phyloP scores from a whole-genome alignment of 1,284 basidiomycete species.

The Meira nashicola region DNA sequence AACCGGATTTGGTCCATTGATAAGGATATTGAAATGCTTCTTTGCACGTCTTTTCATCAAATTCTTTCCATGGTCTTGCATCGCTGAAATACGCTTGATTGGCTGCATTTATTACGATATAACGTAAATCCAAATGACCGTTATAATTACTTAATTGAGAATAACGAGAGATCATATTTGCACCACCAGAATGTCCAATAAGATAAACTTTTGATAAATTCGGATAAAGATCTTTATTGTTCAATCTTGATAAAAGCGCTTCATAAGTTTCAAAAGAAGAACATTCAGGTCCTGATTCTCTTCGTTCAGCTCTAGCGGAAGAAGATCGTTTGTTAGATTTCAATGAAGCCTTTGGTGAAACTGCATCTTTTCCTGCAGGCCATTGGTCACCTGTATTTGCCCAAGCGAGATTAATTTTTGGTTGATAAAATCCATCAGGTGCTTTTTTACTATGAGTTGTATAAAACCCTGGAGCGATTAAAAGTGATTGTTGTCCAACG shows the following conservation, averaged over 20 bases:
- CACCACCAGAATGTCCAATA: slow-evolving; percentile 30
- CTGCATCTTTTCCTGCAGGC: not conserved
- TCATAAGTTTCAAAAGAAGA: slow-evolving; percentile 35
- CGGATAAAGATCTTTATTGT: slow-evolving; percentile 21
- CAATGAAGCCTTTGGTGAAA: not conserved
- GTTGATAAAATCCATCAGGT: not conserved
- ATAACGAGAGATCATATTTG: slow-evolving; percentile 27
- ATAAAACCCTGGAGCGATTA: not conserved
- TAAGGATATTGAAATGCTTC: not conserved
- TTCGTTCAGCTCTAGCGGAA: no score
- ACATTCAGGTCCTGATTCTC: slow-evolving; percentile 23
- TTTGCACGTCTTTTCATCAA: not conserved
- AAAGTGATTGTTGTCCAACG: not conserved
- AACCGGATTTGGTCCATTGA: not conserved
- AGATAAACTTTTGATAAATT: slow-evolving; percentile 20
- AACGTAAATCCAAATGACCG: slow-evolving; percentile 13
- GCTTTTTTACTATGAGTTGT: not conserved
- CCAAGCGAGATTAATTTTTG: not conserved
- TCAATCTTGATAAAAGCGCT: slow-evolving; percentile 18
- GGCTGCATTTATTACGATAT: slow-evolving; percentile 30
- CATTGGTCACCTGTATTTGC: not conserved
- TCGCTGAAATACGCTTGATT: slow-evolving; percentile 33
- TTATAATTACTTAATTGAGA: slow-evolving; percentile 19
- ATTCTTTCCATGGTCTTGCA: slow-evolving; percentile 17
- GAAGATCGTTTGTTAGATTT: no score